Conservation (phyloP, 169 alveolate genomes). For the Babesia bigemina region DNA sequence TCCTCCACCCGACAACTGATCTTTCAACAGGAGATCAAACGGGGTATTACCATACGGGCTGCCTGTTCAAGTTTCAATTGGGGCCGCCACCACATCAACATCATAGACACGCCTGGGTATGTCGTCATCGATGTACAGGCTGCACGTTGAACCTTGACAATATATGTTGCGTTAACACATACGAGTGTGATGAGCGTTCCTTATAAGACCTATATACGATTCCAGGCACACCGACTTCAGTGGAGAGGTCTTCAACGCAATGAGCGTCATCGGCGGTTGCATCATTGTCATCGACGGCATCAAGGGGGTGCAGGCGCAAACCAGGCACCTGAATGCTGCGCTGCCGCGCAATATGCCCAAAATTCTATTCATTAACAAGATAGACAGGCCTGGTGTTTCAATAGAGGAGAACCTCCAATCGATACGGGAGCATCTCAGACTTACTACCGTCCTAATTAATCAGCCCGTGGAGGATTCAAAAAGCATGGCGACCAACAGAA, state of each 20-base stretch:
- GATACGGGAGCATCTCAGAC: constrained; percentile 14
- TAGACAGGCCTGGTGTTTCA: constrained; percentile 75
- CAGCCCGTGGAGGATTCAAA: neutral
- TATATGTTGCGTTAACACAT: neutral
- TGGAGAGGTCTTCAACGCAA: constrained; percentile 86
- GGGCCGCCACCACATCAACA: constrained; percentile 75
- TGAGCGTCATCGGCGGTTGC: constrained; percentile 88
- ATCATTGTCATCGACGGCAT: constrained; percentile 89
- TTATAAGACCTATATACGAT: neutral
- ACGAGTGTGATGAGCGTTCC: neutral
- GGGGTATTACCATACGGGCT: constrained; percentile 90
- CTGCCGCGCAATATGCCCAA: constrained; percentile 85
- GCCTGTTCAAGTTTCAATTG: constrained; percentile 90
- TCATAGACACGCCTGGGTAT: constrained; percentile 91
- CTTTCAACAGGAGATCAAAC: constrained; percentile 76
- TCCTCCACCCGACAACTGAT: neutral
- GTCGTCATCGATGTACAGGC: neutral
- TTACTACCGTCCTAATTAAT: constrained; percentile 16
- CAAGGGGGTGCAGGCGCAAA: constrained; percentile 86
- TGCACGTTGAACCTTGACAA: neutral
- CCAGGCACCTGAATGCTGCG: constrained; percentile 84
- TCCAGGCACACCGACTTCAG: constrained; percentile 87
- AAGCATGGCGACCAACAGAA: neutral
- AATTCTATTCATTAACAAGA: constrained; percentile 86
- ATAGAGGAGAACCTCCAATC: constrained; percentile 23